phyloP scores from a whole-genome alignment of 805 yeast species.

The Jamesozyma hellenica region DNA sequence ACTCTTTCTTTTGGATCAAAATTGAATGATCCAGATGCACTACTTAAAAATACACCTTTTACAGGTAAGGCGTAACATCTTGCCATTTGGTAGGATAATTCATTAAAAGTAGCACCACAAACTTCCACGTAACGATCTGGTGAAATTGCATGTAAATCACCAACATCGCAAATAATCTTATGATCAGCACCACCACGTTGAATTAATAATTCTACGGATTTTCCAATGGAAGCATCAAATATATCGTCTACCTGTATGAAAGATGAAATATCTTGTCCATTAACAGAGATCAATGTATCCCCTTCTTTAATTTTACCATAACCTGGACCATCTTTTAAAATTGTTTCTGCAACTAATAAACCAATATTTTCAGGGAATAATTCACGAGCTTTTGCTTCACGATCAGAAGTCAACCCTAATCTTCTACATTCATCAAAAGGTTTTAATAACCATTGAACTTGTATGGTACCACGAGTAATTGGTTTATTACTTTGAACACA shows the following conservation, averaged over 20 bases:
- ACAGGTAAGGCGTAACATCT: conserved; percentile 76
- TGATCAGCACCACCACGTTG: conserved; percentile 68
- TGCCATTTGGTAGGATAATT: conserved; percentile 81
- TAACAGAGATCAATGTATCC: conserved; percentile 67
- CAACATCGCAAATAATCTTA: conserved; percentile 44
- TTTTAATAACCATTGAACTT: conserved; percentile 76
- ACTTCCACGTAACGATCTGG: conserved; percentile 75
- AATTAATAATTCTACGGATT: conserved; percentile 43
- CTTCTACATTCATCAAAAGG: conserved; percentile 89
- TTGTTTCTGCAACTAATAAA: conserved; percentile 69
- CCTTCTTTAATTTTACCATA: conserved; percentile 69
- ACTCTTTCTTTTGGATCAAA: conserved; percentile 46
- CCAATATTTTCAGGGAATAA: conserved; percentile 69
- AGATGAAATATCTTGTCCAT: conserved; percentile 52
- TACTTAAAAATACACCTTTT: conserved; percentile 69
- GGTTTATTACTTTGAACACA: conserved; percentile 53
- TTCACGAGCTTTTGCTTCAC: conserved; percentile 59
- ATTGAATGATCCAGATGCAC: conserved; percentile 69
- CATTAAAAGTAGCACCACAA: conserved; percentile 80
- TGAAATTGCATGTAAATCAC: conserved; percentile 70
- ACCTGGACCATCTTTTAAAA: conserved; percentile 81
- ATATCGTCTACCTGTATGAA: conserved; percentile 78
- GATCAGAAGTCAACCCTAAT: conserved; percentile 66
- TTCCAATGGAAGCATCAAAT: conserved; percentile 60
- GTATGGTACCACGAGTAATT: conserved; percentile 84